These are phyloP conservation scores for Stachybotrys chartarum DNA, from an alignment of 2,329 filamentous ascomycete species.

Conservation along the genomic window DNA sequence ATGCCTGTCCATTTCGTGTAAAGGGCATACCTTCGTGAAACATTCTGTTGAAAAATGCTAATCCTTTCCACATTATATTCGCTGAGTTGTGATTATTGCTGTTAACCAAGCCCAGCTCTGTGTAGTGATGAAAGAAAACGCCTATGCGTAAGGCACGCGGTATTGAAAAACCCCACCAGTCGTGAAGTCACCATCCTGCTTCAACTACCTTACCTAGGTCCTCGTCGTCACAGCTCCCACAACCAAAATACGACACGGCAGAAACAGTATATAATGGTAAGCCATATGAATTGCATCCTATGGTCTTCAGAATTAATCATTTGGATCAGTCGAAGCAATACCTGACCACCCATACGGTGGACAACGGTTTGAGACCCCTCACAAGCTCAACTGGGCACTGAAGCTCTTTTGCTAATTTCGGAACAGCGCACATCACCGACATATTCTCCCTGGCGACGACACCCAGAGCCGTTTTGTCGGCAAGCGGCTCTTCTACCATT, in stretches of 20 bases:
- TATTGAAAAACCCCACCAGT: not conserved
- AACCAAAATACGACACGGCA: not conserved
- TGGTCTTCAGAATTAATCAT: no score
- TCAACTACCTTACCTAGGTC: not conserved
- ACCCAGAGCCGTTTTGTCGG: slow-evolving; percentile 66
- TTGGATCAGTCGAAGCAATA: slow-evolving; percentile 86
- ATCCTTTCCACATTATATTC: no score
- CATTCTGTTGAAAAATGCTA: no score
- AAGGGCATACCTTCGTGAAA: no score
- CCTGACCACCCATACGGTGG: slow-evolving; percentile 83
- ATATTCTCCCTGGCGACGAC: slow-evolving; percentile 81
- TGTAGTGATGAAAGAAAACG: not conserved
- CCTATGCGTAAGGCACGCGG: not conserved
- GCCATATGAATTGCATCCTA: no score
- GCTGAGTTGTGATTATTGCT: no score
- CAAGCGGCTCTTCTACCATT: slow-evolving; percentile 75
- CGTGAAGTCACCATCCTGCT: not conserved
- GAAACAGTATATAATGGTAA: not conserved
- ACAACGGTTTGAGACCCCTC: slow-evolving; percentile 56
- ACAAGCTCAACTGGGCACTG: slow-evolving; percentile 13
- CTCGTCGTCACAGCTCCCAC: not conserved
- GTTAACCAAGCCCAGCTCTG: no score
- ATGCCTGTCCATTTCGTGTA: no score
- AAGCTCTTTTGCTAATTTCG: slow-evolving; percentile 8
- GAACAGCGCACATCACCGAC: slow-evolving; percentile 69